Base-by-base conservation (phyloP, 768 basidiomycete species). In the Epithele typhae region DNA sequence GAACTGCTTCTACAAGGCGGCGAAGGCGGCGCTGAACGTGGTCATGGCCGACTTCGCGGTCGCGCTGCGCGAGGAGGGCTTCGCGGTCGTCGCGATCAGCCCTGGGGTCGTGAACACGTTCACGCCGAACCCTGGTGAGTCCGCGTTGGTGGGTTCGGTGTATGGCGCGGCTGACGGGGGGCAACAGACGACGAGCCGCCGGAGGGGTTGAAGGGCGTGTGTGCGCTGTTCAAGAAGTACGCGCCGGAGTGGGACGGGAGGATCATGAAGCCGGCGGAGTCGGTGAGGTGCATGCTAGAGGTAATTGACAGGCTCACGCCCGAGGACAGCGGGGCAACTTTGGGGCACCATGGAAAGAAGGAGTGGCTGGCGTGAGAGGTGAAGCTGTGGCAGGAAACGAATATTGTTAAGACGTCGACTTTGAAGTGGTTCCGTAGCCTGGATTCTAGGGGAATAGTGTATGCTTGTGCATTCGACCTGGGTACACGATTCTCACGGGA, bases 1-100 rank as follows among this genome's bases (percentile, higher is more conserved):
- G 11, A 12, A 24, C 15, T 45, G 51, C 4, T 49, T 64, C 8
- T 74, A 74, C 56, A 45, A 56, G 23, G 57, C 68, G 22, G 61
- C 69, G 43, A 72, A 74, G 57, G 63, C 65, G 4, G 71, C 65
- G 3, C 30, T 67, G 8, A 67, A 71, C 46, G 60, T 70, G 59
- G 66, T 58, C 19, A 53, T 62, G 10, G 66, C 61, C 15, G 69
- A 71, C 50, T 73, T 67, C 46, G 67, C 70, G 9, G 37, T 33
- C 17, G 43, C 37, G 49, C 38, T 43, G 32, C 43, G 37, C 21
- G 39, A 49, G 4, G 67, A 71, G 39, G 69, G 68, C 15, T 58
- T 70, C 48, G 37, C 61, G 2, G 67, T 71, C 62, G 57, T 72
- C 14, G 54, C 65, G 4, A 45, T 72, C 43, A 65, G 64, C 43